Conservation (phyloP, 352 stramenopile genomes). For the Aphanomyces stellatus region DNA sequence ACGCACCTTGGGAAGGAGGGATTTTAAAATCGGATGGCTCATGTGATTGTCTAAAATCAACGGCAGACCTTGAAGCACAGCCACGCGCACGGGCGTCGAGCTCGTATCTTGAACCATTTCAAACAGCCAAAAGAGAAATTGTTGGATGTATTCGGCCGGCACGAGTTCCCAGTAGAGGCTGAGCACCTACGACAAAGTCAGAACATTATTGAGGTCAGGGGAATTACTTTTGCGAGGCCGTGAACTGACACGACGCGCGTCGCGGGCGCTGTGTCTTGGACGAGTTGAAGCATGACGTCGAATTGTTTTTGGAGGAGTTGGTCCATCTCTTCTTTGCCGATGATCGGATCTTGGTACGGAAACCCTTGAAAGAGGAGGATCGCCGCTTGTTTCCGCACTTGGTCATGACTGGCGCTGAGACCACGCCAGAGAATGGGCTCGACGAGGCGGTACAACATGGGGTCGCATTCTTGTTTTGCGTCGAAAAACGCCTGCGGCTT, state of each 20-base stretch:
- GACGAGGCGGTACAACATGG: conserved; percentile 78
- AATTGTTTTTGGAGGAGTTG: conserved; percentile 74
- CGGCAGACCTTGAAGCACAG: conserved; percentile 74
- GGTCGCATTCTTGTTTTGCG: conserved; percentile 72
- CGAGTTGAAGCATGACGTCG: conserved; percentile 66
- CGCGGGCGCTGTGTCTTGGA: conserved; percentile 62
- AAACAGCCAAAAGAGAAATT: conserved; percentile 73
- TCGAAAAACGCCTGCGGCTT: conserved; percentile 46
- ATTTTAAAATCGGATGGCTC: conserved; percentile 75
- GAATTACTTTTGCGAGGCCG: conserved; percentile 46
- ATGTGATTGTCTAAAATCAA: conserved; percentile 85
- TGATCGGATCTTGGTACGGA: conserved; percentile 60
- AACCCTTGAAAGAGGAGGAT: conserved; percentile 82
- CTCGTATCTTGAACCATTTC: conserved; percentile 75
- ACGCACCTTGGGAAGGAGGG: conserved; percentile 68
- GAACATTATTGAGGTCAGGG: background rate
- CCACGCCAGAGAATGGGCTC: conserved; percentile 79
- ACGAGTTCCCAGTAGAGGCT: conserved; percentile 82
- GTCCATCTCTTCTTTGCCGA: conserved; percentile 71
- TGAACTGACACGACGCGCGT: conserved; percentile 73
- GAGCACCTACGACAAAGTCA: conserved; percentile 29
- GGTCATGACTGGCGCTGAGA: conserved; percentile 75
- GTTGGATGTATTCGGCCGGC: conserved; percentile 67
- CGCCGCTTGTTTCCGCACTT: conserved; percentile 67
- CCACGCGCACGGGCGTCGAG: conserved; percentile 64